Evolutionary conservation across 2,329 filamentous ascomycete genomes (phyloP), one percentile per base, ranked within the genome.

Genomic region (Escovopsis sp.): DNA sequence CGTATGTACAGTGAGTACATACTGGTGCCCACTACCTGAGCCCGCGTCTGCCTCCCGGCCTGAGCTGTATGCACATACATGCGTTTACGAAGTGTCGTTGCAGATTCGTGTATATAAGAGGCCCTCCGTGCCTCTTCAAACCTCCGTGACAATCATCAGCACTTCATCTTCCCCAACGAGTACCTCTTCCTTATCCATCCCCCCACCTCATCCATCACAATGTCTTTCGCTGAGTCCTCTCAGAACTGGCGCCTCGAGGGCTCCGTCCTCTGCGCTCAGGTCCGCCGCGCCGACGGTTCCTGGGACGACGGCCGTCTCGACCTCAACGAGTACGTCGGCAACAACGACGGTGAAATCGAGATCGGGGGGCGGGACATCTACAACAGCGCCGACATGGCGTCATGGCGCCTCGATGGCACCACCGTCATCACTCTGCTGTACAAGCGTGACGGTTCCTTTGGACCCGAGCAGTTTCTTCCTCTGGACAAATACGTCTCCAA

Each of bases 181-280:
- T 15, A 15, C 15, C 15, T 15, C 15, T 15, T 15, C 15, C 15
- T 15, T 15, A 15, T 15, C 15, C 15, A 2, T 15, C 15, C 28
- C 10, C 10, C 28, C 28, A 30, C 6, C 28, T 30, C 28, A 30
- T 10, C 28, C 28, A 30, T 30, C 28, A 30, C 28, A 30, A 42
- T 39, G 43, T 36, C 43, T 12, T 45, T 42, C 18, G 32, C 37
- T 26, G 30, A 12, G 11, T 36, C 40, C 10, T 36, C 43, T 32
- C 43, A 42, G 33, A 41, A 45, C 12, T 39, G 26, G 10, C 39
- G 39, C 39, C 43, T 44, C 32, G 43, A 44, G 8, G 43, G 43
- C 43, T 44, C 43, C 0, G 12, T 12, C 12, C 36, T 45, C n/a
- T 6, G 35, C 41, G 40, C 39, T 23, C 32, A 42, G 30, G 30